phyloP scores from a whole-genome alignment of 228 moss, liverwort and hornwort genomes.

The Sphagnum fallax region DNA sequence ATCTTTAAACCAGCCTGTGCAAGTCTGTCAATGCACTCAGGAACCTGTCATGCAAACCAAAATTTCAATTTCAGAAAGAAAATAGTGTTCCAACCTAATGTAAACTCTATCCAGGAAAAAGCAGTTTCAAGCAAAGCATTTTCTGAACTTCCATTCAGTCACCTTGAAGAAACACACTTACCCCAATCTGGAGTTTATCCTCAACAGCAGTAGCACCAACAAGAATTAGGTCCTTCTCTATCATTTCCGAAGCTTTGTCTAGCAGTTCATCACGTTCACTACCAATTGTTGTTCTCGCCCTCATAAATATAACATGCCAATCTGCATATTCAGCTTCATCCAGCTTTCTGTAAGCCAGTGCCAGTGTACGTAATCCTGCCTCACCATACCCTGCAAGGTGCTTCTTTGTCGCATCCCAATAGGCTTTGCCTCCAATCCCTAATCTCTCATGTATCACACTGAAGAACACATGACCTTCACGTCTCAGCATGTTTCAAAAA shows the following conservation, averaged over 20 bases:
- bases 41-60: slow-evolving; percentile 21
- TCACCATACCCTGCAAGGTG: slow-evolving; percentile 89
- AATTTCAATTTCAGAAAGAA: neutral
- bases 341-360: slow-evolving; percentile 72
- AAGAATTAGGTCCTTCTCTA: slow-evolving; percentile 82
- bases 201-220: slow-evolving; percentile 99
- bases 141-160: neutral
- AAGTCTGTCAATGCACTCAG: slow-evolving; percentile 60
- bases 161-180: slow-evolving; percentile 16
- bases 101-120: neutral
- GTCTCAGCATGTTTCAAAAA: neutral
- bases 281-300: slow-evolving; percentile 89
- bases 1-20: slow-evolving; percentile 58
- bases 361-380: slow-evolving; percentile 90
- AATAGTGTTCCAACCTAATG: neutral
- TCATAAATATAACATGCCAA: slow-evolving; percentile 63
- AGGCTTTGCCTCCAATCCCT: slow-evolving; percentile 68
- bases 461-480: slow-evolving; percentile 5
- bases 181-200: slow-evolving; percentile 97
- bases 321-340: slow-evolving; percentile 73
- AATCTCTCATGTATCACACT: slow-evolving; percentile 88
- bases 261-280: slow-evolving; percentile 74
- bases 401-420: slow-evolving; percentile 64
- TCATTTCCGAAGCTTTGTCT: slow-evolving; percentile 79
- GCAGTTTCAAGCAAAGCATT: neutral